A percentile compares a stretch with the other conserved stretches of the same genome.
These are phyloP conservation scores for Penicillium salamii DNA, from an alignment of 495 filamentous ascomycete genomes.

Conservation along the genomic window DNA sequence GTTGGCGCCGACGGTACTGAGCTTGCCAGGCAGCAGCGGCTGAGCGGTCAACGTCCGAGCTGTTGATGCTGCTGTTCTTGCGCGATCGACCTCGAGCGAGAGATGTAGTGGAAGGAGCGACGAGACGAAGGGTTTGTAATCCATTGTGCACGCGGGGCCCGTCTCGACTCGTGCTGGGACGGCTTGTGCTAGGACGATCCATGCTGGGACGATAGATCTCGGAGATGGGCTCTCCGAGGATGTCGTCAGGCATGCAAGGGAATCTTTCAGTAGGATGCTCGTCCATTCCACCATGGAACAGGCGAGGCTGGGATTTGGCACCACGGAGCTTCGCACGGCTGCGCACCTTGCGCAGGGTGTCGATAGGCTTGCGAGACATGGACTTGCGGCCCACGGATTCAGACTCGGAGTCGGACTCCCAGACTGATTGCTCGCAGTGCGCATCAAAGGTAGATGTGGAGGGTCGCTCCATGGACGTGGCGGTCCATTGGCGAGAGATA, in stretches of 20 bases:
- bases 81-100: slow-evolving; percentile 28
- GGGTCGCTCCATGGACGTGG: slow-evolving; percentile 37
- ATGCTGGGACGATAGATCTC: slow-evolving; percentile 19
- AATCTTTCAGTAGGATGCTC: slow-evolving; percentile 28
- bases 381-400: slow-evolving; percentile 39
- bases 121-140: slow-evolving; percentile 37
- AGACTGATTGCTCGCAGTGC: slow-evolving; percentile 43
- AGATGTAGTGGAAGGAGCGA: slow-evolving; percentile 41
- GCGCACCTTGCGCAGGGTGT: slow-evolving; percentile 47
- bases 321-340: slow-evolving; percentile 44
- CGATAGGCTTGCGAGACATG: slow-evolving; percentile 40
- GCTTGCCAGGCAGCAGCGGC: slow-evolving; percentile 43
- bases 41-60: slow-evolving; percentile 36
- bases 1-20: slow-evolving; percentile 35
- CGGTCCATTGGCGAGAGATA: slow-evolving; percentile 36
- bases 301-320: slow-evolving; percentile 42
- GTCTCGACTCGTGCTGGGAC: slow-evolving; percentile 29
- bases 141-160: slow-evolving; percentile 20
- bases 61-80: slow-evolving; percentile 25
- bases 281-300: slow-evolving; percentile 27
- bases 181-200: slow-evolving; percentile 17
- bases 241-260: slow-evolving; percentile 32
- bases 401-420: slow-evolving; percentile 47
- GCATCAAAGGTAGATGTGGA: slow-evolving; percentile 44
- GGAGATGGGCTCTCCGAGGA: slow-evolving; percentile 2